Percentiles rank a stretch among this genome's conserved stretches.
Conservation (phyloP, 139 green algal species). For the Chara braunii region DNA sequence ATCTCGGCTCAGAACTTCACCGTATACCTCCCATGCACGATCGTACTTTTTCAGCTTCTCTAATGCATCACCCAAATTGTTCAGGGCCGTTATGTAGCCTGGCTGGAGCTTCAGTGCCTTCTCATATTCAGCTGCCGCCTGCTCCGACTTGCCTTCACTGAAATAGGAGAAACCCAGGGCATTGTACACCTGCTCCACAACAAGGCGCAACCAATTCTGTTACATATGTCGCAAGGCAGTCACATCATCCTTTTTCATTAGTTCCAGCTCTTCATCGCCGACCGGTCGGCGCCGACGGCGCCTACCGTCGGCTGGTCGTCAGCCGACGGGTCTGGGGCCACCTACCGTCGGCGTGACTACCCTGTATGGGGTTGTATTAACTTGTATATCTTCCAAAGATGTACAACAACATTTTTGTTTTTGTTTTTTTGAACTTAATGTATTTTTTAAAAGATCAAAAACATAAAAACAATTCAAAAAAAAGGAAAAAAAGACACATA, state of each 20-base stretch:
- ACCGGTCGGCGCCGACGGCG: no score
- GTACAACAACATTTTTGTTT: no score
- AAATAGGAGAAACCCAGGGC: slow-evolving; percentile 91
- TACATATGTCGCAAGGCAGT: background rate
- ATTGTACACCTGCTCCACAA: slow-evolving; percentile 80
- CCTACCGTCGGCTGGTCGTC: background rate
- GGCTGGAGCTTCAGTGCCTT: slow-evolving; percentile 76
- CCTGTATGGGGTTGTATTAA: background rate
- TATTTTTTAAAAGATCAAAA: background rate
- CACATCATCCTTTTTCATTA: background rate
- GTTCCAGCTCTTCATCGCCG: background rate
- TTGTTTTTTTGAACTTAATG: no score
- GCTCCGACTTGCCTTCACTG: slow-evolving; percentile 68
- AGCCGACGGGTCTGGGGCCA: no score
- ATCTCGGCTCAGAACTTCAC: slow-evolving; percentile 69
- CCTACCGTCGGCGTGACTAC: no score
- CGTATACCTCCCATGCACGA: slow-evolving; percentile 67
- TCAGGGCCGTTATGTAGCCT: slow-evolving; percentile 88
- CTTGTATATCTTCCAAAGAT: no score
- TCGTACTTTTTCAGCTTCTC: slow-evolving; percentile 69
- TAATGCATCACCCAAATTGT: slow-evolving; percentile 93
- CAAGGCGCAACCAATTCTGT: background rate
- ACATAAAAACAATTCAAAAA: no score
- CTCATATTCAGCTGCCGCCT: slow-evolving; percentile 72
- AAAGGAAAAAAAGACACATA: no score